Evolutionary conservation across 2,329 filamentous ascomycete species (phyloP).

Genomic region (Calonectria crousiana): DNA sequence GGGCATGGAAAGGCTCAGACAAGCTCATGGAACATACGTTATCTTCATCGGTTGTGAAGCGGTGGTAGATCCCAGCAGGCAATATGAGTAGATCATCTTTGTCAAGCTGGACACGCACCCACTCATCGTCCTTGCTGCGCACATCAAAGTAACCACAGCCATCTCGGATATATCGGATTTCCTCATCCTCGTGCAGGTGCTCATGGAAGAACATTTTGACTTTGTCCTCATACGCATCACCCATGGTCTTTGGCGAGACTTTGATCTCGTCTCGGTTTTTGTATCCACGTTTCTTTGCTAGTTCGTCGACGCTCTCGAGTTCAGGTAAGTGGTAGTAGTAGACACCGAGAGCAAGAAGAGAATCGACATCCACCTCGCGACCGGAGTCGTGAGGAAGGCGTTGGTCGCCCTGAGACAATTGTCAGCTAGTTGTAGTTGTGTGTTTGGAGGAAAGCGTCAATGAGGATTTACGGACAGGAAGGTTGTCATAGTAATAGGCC

Average conservation of each 20-base stretch:
- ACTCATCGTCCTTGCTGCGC: conserved; percentile 82
- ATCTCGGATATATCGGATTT: conserved; percentile 93
- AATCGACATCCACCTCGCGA: conserved; percentile 71
- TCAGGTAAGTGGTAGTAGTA: conserved; percentile 78
- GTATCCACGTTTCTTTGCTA: conserved; percentile 84
- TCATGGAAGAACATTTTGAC: conserved; percentile 95
- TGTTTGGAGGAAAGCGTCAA: neutral
- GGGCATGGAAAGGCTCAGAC: neutral
- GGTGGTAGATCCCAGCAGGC: conserved; percentile 95
- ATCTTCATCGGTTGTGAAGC: conserved; percentile 92
- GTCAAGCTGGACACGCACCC: conserved; percentile 87
- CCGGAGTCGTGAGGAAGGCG: conserved; percentile 91
- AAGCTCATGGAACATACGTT: conserved; percentile 72
- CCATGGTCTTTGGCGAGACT: conserved; percentile 88
- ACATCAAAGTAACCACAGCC: conserved; percentile 96
- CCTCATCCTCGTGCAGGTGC: conserved; percentile 97
- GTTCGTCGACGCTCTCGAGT: conserved; percentile 75
- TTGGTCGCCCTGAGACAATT: conserved; percentile 82
- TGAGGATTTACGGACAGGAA: conserved; percentile 57
- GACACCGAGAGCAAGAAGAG: conserved; percentile 82
- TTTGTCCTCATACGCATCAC: conserved; percentile 89
- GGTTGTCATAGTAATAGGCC: conserved; percentile 70
- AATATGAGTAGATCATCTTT: conserved; percentile 94
- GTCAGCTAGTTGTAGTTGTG: conserved; percentile 12
- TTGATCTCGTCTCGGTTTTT: conserved; percentile 95